Base-by-base conservation (phyloP, 768 basidiomycete species). In the Calvatia gigantea region DNA sequence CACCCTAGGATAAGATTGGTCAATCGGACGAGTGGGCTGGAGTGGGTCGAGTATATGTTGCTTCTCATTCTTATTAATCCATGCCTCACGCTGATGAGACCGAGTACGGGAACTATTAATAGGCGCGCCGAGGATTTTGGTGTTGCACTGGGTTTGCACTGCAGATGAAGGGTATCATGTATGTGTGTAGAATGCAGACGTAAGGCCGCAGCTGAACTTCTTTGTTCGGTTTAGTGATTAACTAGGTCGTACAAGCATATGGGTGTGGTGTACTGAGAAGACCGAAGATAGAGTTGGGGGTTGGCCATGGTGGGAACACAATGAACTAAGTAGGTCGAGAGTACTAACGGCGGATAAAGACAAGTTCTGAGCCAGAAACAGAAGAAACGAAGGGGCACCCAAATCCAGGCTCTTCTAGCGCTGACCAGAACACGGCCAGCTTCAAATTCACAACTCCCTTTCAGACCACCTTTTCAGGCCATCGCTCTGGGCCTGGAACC, bases 381-480 rank as follows among this genome's bases (percentile, higher is more conserved):
- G 28, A 21, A 25, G 27, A 52, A 17, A 42, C 7, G 42, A 43
- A 43, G 27, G 42, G 41, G 31, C 41, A 52, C 51, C 51, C 28
- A 31, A 28, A 28, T 5, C n/a, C 12, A 29, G 21, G 17, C 6
- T n/a, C 44, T 29, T 46, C 38, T 42, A 6, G 37, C 17, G 29
- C 27, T 41, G 42, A 32, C 27, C 38, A 42, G 19, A 23, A 42
- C 6, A 25, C 25, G n/a, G n/a, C n/a, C n/a, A n/a, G n/a, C n/a
- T n/a, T n/a, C n/a, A n/a, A n/a, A 38, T 25, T 42, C 27, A 49
- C 29, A 9, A 8, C 8, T 49, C 27, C 38, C 46, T 54, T 63
- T 87, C 86, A 0, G 78, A 72, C 37, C 76, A 67, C 51, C 61
- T 62, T 67, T 87, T 87, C 62, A 89, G 67, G 0, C 74, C 80